These are phyloP conservation scores for Leishmania aethiopica DNA, from an alignment of 208 protist species.

Conservation along the genomic window DNA sequence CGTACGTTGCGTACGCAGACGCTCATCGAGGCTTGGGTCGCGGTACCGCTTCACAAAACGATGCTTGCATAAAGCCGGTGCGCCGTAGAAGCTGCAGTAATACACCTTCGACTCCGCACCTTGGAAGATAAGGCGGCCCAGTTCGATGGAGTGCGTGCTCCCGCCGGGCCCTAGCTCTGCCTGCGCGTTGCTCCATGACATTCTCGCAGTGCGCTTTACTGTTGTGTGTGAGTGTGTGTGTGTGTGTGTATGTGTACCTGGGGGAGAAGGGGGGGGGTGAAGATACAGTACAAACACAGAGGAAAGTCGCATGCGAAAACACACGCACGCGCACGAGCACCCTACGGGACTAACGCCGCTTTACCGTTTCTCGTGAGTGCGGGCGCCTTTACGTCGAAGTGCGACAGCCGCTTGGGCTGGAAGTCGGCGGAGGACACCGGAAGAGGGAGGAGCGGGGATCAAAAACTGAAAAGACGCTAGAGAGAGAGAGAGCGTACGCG, in stretches of 20 bases:
- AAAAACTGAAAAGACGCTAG: too few species aligned
- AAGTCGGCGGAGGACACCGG: neutral
- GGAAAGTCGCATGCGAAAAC: neutral
- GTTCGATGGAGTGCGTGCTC: conserved; percentile 13
- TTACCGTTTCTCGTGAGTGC: neutral
- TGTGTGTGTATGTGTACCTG: conserved; percentile 4
- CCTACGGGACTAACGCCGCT: neutral
- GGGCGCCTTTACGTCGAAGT: neutral
- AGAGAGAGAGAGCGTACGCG: neutral
- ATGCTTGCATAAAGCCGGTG: conserved; percentile 69
- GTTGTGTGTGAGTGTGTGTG: neutral
- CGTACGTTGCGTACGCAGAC: conserved; percentile 80
- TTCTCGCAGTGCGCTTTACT: neutral
- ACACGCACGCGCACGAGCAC: neutral
- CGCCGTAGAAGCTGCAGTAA: conserved; percentile 62
- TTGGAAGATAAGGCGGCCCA: conserved; percentile 53
- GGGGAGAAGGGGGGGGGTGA: too few species aligned
- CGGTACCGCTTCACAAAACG: conserved; percentile 83
- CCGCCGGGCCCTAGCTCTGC: conserved; percentile 11
- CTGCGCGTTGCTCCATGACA: neutral
- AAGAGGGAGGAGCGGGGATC: too few species aligned
- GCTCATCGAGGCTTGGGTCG: conserved; percentile 69
- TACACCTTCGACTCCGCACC: conserved; percentile 86
- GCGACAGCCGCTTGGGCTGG: neutral
- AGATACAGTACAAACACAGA: neutral